Conservation (phyloP, 805 yeast species). For the Candida nemodendra region DNA sequence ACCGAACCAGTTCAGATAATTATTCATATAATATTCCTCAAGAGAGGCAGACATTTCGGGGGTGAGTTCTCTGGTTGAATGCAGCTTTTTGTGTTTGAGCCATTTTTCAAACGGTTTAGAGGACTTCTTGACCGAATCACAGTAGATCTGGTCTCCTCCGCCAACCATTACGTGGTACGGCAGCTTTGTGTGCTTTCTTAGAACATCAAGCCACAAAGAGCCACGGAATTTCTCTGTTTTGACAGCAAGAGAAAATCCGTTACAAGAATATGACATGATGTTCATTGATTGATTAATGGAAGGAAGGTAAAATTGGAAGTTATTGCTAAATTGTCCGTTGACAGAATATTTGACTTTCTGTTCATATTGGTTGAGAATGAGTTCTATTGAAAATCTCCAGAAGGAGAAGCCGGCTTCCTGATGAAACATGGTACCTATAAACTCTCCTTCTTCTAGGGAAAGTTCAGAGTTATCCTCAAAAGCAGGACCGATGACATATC, state of each 20-base stretch:
- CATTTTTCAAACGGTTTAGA: conserved; percentile 59
- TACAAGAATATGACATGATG: conserved; percentile 80
- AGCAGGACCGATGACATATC: conserved; percentile 38
- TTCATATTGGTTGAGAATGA: conserved; percentile 48
- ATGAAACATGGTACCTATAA: conserved; percentile 45
- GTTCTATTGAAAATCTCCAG: conserved; percentile 60
- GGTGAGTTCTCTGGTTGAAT: conserved; percentile 40
- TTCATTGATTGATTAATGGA: conserved; percentile 67
- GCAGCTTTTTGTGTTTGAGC: conserved; percentile 53
- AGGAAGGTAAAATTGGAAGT: conserved; percentile 71
- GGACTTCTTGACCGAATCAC: conserved; percentile 71
- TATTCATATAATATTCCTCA: conserved; percentile 64
- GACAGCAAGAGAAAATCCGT: conserved; percentile 79
- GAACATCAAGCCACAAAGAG: conserved; percentile 83
- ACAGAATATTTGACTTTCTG: conserved; percentile 64
- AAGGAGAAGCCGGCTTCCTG: conserved; percentile 49
- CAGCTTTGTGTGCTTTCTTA: conserved; percentile 57
- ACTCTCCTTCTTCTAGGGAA: conserved; percentile 38
- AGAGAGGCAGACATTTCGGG: conserved; percentile 53
- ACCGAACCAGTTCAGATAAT: conserved; percentile 88
- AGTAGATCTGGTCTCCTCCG: conserved; percentile 95
- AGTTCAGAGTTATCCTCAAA: conserved; percentile 11
- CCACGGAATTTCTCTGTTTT: conserved; percentile 68
- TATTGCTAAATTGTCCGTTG: conserved; percentile 39
- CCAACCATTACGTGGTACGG: conserved; percentile 93